Evolutionary conservation across 2,329 filamentous ascomycete genomes (phyloP), one percentile per base, ranked within the genome.

Genomic region (Coniochaeta sp.): DNA sequence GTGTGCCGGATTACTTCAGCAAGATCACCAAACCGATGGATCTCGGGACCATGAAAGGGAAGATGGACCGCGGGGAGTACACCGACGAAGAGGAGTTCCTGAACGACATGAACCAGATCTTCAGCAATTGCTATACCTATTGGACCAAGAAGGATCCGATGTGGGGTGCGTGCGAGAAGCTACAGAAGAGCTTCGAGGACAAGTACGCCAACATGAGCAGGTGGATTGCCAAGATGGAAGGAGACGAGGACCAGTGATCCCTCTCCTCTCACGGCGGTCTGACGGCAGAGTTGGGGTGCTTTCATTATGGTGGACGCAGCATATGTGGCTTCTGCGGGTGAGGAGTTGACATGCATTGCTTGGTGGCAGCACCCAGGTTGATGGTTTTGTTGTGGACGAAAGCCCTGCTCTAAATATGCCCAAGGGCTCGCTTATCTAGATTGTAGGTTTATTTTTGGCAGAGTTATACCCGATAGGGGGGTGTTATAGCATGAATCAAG

Each of bases 21-120:
- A 82, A 82, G 60, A 68, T 85, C 53, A 79, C 77, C 65, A 72
- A 69, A 48, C 82, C 82, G 0, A 85, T 85, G 81, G 81, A 83
- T 57, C 73, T 85, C 3, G 70, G 66, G 42, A 83, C 78, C 1
- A 77, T 85, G 67, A 82, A 83, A 64, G 64, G 56, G 46, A 84
- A 83, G 65, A 80, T 85, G 75, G 77, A 83, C 51, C 61, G 65
- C 13, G 65, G 64, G 16, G 73, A 76, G 57, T 85, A 85, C 61
- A 60, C 52, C 3, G 70, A 66, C 48, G 73, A 79, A 7, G 70
- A 75, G 3, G 77, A 82, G 50, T 85, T 85, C 57, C 63, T 75
- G 32, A 65, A 64, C 3, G 82, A 85, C 63, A 74, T 85, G 60
- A 75, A 78, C 6, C 78, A 81, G 60, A 85, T 85, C 31, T 84